Base-by-base conservation (phyloP, 139 green algal genomes). In the Micractinium sp. region DNA sequence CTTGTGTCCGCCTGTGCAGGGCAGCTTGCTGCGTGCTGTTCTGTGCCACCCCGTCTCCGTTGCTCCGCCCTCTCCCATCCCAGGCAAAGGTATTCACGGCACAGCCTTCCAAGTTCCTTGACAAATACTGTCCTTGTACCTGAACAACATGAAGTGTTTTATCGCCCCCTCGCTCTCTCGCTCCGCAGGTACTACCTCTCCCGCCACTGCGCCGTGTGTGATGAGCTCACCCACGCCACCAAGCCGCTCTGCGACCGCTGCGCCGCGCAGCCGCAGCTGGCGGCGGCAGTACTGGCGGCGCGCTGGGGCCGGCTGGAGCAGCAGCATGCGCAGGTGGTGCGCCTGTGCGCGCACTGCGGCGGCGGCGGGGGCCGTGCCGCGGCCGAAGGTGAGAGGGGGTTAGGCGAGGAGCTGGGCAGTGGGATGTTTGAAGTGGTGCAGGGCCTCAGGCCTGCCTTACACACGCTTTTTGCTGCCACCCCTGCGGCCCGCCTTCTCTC, bases 191-290 rank as follows among this genome's bases (percentile, higher is more conserved):
- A 96, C 93, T 99, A 98, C 90, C 91, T 98, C 23, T 99, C 97
- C 3, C 92, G 94, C 23, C 96, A 99, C 92, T 99, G 97, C 91
- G 95, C 94, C 9, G 94, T 98, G 81, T 99, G 97, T 92, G 96
- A 98, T 88, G 90, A 89, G 20, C 93, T 98, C 47, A 98, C 97
- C 4, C 91, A 87, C 35, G 92, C 92, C n/a, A 87, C 80, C 39
- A 60, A 95, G 92, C 93, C 94, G 53, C 86, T 98, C 63, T 99
- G 96, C 86, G 79, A 92, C 38, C 67, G 83, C 0, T 98, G 96
- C 92, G 47, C 67, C 23, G 71, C 35, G 27, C 85, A 93, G 29
- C 92, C 94, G 7, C 93, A 96, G 92, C 67, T 92, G 75, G 91
- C 93, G 9, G 89, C 90, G 0, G 91, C 84, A 13, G 91, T 96